Evolutionary conservation across 176 grass and related monocot species (phyloP).

Genomic region (Carex parvula): DNA sequence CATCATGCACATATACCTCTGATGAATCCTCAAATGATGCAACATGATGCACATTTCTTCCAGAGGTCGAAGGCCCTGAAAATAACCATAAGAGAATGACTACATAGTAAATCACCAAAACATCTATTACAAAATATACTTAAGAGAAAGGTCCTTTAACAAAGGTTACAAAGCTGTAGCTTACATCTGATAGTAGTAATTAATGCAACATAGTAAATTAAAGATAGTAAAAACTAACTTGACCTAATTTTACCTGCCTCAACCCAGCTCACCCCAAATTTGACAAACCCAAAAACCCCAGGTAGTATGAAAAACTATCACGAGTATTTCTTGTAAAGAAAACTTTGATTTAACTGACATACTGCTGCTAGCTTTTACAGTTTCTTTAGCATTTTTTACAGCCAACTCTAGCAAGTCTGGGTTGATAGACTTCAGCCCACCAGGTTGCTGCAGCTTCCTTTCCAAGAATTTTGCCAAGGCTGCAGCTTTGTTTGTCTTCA

Average conservation of each 20-base stretch:
- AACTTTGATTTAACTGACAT: not conserved
- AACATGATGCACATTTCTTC: conserved; percentile 69
- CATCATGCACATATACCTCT: conserved; percentile 42
- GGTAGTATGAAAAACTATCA: not conserved
- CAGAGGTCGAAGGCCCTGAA: conserved; percentile 54
- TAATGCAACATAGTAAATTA: not conserved
- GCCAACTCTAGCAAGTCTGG: conserved; percentile 78
- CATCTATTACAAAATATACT: not conserved
- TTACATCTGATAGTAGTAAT: not conserved
- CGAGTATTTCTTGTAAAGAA: not conserved
- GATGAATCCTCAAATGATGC: conserved; percentile 60
- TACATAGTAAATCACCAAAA: not conserved
- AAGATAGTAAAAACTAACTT: not conserved
- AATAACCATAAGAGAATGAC: not conserved
- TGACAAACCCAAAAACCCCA: not conserved
- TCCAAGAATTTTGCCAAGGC: conserved; percentile 94
- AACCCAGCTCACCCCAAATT: not conserved
- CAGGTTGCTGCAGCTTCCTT: conserved; percentile 91
- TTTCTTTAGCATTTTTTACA: conserved; percentile 80
- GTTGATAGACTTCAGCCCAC: conserved; percentile 72
- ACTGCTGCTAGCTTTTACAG: conserved; percentile 63
- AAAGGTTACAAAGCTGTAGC: not conserved
- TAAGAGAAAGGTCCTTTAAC: not conserved
- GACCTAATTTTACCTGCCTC: not conserved
- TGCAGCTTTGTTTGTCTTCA: conserved; percentile 98